Percentiles rank a stretch among this genome's conserved stretches.
Evolutionary conservation across 2,329 filamentous ascomycete genomes (phyloP).

Genomic region (Calonectria crousiana): DNA sequence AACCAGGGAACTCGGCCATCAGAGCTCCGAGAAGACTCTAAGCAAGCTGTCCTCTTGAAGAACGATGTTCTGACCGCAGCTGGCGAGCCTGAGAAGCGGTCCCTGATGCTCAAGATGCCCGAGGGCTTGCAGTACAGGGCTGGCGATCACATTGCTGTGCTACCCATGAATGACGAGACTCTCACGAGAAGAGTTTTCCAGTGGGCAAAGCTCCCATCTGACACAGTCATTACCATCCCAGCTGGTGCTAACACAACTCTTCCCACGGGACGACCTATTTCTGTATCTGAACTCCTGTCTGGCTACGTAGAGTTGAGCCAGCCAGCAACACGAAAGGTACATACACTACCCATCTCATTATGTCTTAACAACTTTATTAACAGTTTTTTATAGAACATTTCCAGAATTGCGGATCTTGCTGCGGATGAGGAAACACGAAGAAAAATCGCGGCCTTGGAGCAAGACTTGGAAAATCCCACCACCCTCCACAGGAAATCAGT

Average conservation of each 20-base stretch:
- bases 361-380: background rate
- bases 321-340: conserved; percentile 72
- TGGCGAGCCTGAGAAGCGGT: conserved; percentile 64
- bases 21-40: conserved; percentile 69
- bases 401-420: conserved; percentile 33
- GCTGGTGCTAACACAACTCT: conserved; percentile 60
- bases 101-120: conserved; percentile 73
- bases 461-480: conserved; percentile 55
- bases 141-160: conserved; percentile 78
- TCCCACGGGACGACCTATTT: conserved; percentile 65
- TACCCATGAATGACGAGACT: conserved; percentile 73
- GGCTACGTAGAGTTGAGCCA: conserved; percentile 78
- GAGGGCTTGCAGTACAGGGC: conserved; percentile 70
- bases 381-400: conserved; percentile 46
- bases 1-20: conserved; percentile 60
- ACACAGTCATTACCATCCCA: conserved; percentile 65
- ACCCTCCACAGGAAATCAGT: conserved; percentile 64
- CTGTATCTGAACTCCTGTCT: conserved; percentile 70
- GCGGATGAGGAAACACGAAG: conserved; percentile 52
- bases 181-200: conserved; percentile 71
- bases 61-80: conserved; percentile 61
- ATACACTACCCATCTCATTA: conserved; percentile 38
- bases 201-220: conserved; percentile 73
- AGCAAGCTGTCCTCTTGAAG: conserved; percentile 68
- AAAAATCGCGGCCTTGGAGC: conserved; percentile 51